phyloP scores from a whole-genome alignment of 2,329 filamentous ascomycete species.

The Thelonectria blattea region DNA sequence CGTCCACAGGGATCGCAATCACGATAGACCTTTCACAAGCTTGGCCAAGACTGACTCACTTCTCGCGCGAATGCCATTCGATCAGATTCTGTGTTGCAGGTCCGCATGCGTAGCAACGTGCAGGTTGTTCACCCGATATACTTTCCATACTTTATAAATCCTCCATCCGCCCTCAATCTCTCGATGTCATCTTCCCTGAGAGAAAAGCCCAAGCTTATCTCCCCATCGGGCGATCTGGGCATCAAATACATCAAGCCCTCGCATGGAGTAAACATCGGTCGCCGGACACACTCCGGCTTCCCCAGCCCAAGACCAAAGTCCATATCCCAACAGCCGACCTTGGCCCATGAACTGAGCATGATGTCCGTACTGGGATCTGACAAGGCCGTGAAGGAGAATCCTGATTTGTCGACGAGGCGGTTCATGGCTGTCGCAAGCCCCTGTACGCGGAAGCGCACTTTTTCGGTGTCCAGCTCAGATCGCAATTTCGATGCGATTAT shows the following conservation, averaged over 20 bases:
- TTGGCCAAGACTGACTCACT: too few relatives aligned
- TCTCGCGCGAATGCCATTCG: too few relatives aligned
- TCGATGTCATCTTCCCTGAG: conserved; percentile 56
- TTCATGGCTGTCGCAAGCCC: conserved; percentile 50
- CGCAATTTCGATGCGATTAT: conserved; percentile 48
- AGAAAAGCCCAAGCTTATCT: conserved; percentile 52
- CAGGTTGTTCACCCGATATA: conserved; percentile 27
- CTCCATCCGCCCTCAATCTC: conserved; percentile 48
- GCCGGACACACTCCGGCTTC: conserved; percentile 51
- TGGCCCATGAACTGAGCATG: conserved; percentile 62
- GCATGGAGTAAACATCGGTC: conserved; percentile 52
- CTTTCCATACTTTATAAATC: conserved; percentile 40
- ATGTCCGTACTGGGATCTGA: conserved; percentile 50
- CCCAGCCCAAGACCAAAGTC: conserved; percentile 57
- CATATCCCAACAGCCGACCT: conserved; percentile 50
- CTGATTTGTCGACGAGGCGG: conserved; percentile 43
- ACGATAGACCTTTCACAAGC: too few relatives aligned
- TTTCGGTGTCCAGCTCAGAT: conserved; percentile 43
- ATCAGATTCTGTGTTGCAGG: too few relatives aligned
- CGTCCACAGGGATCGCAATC: too few relatives aligned
- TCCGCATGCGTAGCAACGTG: too few relatives aligned
- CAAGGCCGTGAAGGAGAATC: conserved; percentile 42
- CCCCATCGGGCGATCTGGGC: conserved; percentile 50
- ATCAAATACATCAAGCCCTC: conserved; percentile 59
- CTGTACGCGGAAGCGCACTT: conserved; percentile 45